Base-by-base conservation (phyloP, 1,284 basidiomycete species). In the Coniophora puteana region DNA sequence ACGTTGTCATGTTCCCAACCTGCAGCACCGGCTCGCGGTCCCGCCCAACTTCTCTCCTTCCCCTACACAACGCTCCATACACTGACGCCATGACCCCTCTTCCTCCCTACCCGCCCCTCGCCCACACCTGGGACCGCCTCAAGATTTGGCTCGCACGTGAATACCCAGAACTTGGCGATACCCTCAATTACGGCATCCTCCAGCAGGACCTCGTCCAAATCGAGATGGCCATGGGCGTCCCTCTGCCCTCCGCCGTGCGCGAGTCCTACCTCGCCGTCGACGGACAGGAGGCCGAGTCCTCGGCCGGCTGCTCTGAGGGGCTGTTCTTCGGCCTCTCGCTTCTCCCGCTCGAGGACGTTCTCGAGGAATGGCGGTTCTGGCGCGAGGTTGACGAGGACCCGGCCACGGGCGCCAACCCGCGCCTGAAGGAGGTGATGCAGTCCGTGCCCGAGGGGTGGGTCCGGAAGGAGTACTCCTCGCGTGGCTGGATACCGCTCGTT, bases 401-500 rank as follows among this genome's bases (percentile, higher is more conserved):
- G 2, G 62, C 68, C 4, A 89, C 88, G 1, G 89, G 90, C 43
- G 80, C 78, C 8, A 93, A 93, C 61, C 59, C 69, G 7, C 72
- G 69, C 11, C 72, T 95, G 40, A 72, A 79, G 22, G 76, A 82
- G 38, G 70, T 77, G 21, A 97, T 98, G 95, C 80, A 81, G 44
- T 90, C 88, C 27, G 85, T 96, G 52, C 96, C 95, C 0, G 80
- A 86, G 7, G 79, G 80, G n/a, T 99, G 92, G 89, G 82, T 98
- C 51, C 83, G 89, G 56, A 76, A 74, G 51, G 83, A 86, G 46
- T 99, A 99, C 67, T 93, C 93, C 18, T 89, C 90, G 59, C 79
- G 89, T 40, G 95, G 94, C 13, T 99, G 95, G 95, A 80, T 99
- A 53, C 95, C 95, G 11, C 83, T 99, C 47, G 77, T 97, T 43